Percentiles rank a stretch among this genome's conserved stretches.
Evolutionary conservation across 768 basidiomycete genomes (phyloP).

Genomic region (Dendrothele bispora): DNA sequence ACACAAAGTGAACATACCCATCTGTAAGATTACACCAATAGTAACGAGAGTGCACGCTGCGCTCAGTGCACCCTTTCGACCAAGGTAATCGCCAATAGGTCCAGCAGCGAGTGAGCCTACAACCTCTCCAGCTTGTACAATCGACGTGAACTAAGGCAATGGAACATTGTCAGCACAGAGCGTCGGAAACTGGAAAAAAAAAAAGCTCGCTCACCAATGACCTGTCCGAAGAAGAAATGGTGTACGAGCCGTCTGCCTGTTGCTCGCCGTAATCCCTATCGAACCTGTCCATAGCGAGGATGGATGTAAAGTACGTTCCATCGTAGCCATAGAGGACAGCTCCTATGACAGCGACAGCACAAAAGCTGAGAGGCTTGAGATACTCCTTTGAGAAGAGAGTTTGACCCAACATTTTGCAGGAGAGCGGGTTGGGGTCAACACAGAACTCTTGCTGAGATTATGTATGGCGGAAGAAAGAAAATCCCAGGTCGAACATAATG

Average conservation of each 20-base stretch:
- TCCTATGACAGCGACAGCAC: conserved; percentile 5
- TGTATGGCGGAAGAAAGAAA: too few species aligned
- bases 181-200: not conserved
- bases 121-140: conserved; percentile 9
- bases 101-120: conserved; percentile 6
- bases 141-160: conserved; percentile 3
- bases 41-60: conserved; percentile 4
- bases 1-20: too few species aligned
- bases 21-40: conserved; percentile 5
- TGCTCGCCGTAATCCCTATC: not conserved
- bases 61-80: conserved; percentile 1
- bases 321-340: conserved; percentile 10
- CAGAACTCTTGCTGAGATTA: too few species aligned
- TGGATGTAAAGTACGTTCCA: conserved; percentile 8
- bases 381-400: conserved; percentile 1
- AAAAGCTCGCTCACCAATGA: not conserved
- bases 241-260: not conserved
- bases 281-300: conserved; percentile 7
- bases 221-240: not conserved
- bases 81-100: conserved; percentile 4
- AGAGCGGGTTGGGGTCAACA: too few species aligned
- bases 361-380: not conserved
- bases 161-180: not conserved
- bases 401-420: too few species aligned
- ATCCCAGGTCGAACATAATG: too few species aligned